Base-by-base conservation (phyloP, 2,329 filamentous ascomycete species). In the Neophaeococcomyces aloes region DNA sequence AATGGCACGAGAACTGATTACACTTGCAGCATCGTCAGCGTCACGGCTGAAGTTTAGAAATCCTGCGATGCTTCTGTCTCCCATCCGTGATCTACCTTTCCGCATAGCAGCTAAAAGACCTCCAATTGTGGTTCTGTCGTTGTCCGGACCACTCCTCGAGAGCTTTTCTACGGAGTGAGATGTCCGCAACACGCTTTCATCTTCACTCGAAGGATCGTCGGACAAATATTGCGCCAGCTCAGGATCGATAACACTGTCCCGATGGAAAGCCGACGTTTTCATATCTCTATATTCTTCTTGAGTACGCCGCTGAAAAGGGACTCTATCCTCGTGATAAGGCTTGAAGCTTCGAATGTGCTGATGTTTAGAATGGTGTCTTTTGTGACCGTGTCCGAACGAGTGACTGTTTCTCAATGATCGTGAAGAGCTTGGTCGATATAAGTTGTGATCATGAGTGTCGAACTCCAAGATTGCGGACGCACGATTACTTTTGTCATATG, bases 171-270 rank as follows among this genome's bases (percentile, higher is more conserved):
- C 74, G 45, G 74, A 78, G n/a, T 87, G 79, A 1, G 83, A 80
- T 62, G 94, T 84, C 10, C 95, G 81, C 57, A 82, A 88, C 64
- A 88, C 81, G 55, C 93, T 85, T 52, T 98, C 88, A 55, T 94
- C 88, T 29, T 84, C 89, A 56, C 86, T 95, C 1, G 88, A 94
- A 37, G 85, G 87, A 54, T 85, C 81, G 59, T 98, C 91, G 5
- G 91, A 98, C 72, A 98, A 83, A 64, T 93, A 98, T 27, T 86
- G 84, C 4, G 88, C 89, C 42, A 98, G 69, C 57, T 98, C 91
- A 1, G 91, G 91, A 59, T 98, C 91, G 54, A 98, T 96, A 54
- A 98, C 94, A 58, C 91, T 96, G 67, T 98, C 91, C 58, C 91
- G 87, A 60, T 98, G 91, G 55, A 98, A 96, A n/a, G 87, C 87